These are phyloP conservation scores for Verticillium nonalfalfae DNA, from an alignment of 2,329 filamentous ascomycete genomes.

Conservation along the genomic window DNA sequence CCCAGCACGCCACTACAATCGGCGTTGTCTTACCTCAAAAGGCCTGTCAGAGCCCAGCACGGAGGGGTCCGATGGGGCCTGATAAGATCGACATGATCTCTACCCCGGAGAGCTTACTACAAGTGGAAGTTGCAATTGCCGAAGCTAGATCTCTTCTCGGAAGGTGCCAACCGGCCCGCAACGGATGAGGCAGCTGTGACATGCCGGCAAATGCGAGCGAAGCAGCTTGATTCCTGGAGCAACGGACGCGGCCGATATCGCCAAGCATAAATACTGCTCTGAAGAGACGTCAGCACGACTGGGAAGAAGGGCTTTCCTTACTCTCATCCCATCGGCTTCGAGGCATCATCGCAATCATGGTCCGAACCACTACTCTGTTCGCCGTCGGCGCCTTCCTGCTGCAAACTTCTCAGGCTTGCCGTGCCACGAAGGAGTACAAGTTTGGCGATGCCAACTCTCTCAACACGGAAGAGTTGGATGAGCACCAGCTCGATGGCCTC, in stretches of 20 bases:
- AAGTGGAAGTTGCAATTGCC: slow-evolving; percentile 1
- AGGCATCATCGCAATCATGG: background rate
- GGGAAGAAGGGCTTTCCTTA: background rate
- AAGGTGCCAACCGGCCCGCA: background rate
- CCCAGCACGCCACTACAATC: background rate
- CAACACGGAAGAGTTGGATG: background rate
- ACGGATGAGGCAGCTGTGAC: background rate
- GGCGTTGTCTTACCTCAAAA: background rate
- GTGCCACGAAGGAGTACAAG: background rate
- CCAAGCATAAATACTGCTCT: background rate
- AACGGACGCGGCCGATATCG: background rate
- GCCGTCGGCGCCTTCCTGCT: background rate
- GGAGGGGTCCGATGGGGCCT: background rate
- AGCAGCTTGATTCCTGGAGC: background rate
- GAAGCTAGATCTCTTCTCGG: background rate
- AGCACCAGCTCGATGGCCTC: slow-evolving; percentile 8
- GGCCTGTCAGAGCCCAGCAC: background rate
- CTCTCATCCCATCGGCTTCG: background rate
- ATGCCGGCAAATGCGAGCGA: background rate
- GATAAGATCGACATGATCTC: background rate
- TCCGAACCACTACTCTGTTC: background rate
- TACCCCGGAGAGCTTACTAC: background rate
- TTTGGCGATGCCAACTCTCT: background rate
- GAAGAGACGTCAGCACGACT: background rate
- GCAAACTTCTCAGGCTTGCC: background rate